Evolutionary conservation across 2,329 filamentous ascomycete genomes (phyloP), one percentile per base, ranked within the genome.

Genomic region (Elsinoe fawcettii): DNA sequence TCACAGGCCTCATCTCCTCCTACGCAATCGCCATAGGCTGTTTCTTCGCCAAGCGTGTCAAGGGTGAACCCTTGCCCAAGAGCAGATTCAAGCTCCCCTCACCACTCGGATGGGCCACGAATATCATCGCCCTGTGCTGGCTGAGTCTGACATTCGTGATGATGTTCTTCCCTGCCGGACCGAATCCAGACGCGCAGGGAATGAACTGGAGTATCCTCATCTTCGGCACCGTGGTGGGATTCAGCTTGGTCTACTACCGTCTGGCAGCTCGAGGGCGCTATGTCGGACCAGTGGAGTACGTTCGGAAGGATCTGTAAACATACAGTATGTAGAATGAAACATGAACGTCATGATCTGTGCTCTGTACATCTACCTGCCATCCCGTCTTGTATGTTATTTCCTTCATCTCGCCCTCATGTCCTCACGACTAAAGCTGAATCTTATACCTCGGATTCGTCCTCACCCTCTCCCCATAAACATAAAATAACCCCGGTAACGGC

Each of bases 391-490:
- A 30, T 9, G 9, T 30, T 9, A 9, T 9, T 9, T 30, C 27
- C 27, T 9, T 30, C 27, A 5, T 30, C 27, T 30, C 27, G 9
- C 5, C 27, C 9, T 30, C 27, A 5, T 30, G 9, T 9, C 27
- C 27, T 5, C 27, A 30, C 27, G 9, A 5, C 27, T 30, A 30
- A 30, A 30, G 9, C 27, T 37, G 34, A 14, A 55, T 16, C 37
- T 55, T 34, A 23, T 39, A 56, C 41, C 22, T 46, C 16, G 39
- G 39, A 16, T 77, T 58, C 39, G 77, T 66, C 37, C 54, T 43
- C 43, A 80, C 74, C 56, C 66, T 63, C 67, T 78, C 75, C 0
- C 77, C 78, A 61, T 74, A 77, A 16, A 65, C 67, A 49, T 70
- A 71, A 59, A 78, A 75, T 2, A 75, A 25, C 6, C 75, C 65